These are phyloP conservation scores for Aegilops longissima DNA, from an alignment of 176 grass and related monocot genomes.

Conservation along the genomic window DNA sequence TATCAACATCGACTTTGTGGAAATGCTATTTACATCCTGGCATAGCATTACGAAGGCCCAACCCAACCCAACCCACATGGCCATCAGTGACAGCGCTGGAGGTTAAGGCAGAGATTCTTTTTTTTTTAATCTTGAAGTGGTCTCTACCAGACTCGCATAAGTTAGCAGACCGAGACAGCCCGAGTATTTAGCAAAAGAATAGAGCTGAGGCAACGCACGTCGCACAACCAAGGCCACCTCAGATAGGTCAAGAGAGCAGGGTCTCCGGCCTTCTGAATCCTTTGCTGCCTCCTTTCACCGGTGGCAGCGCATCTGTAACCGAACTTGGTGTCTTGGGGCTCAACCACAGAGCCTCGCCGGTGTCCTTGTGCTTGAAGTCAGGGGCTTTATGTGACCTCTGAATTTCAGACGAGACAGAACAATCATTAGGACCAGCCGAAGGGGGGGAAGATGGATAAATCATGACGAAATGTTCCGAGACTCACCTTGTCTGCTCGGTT, in stretches of 20 bases:
- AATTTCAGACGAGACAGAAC: not conserved
- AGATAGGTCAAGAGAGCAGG: constrained; percentile 38
- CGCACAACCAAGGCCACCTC: not conserved
- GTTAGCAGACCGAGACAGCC: not conserved
- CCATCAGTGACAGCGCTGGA: not conserved
- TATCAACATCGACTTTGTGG: not conserved
- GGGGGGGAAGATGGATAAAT: not conserved
- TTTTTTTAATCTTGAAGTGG: not conserved
- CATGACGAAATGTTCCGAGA: not conserved
- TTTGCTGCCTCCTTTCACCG: constrained; percentile 23
- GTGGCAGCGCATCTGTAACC: constrained; percentile 46
- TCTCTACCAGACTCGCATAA: constrained; percentile 20
- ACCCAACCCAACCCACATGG: not conserved
- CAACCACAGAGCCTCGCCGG: constrained; percentile 62
- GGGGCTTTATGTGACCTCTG: constrained; percentile 46
- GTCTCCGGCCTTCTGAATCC: constrained; percentile 35
- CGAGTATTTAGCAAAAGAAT: constrained; percentile 5
- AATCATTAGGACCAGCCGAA: constrained; percentile 18
- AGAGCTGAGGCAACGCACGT: not conserved
- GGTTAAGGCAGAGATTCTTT: not conserved
- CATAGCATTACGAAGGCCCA: not conserved
- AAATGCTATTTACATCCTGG: constrained; percentile 31
- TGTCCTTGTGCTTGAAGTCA: constrained; percentile 79
- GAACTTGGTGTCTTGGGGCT: constrained; percentile 42
- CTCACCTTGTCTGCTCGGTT: constrained; percentile 59